A percentile compares a stretch with the other conserved stretches of the same genome.
Conservation (phyloP, 176 grass and related monocot genomes). For the Hordeum marinum region DNA sequence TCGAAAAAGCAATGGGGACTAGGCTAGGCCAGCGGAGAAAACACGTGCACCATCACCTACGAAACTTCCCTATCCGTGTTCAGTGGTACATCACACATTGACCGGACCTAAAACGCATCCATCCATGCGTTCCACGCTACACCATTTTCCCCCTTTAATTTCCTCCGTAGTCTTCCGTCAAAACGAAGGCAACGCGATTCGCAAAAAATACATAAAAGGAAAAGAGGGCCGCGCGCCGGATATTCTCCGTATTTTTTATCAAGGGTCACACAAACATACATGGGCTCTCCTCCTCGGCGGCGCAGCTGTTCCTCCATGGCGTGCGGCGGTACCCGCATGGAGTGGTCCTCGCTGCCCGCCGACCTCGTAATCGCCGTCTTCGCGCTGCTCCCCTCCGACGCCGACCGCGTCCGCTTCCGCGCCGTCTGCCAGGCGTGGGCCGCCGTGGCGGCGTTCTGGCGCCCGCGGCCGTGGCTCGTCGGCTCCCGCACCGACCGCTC, state of each 20-base stretch:
- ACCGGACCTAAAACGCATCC: neutral
- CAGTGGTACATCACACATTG: neutral
- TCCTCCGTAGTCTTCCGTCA: neutral
- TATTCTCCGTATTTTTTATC: neutral
- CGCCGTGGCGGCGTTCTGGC: conserved; percentile 25
- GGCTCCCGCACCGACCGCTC: conserved; percentile 29
- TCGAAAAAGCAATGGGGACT: neutral
- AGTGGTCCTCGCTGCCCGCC: conserved; percentile 31
- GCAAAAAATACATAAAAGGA: neutral
- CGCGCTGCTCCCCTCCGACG: conserved; percentile 24
- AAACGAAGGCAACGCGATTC: neutral
- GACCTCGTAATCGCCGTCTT: conserved; percentile 32
- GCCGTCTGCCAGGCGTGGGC: conserved; percentile 33
- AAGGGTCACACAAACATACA: neutral
- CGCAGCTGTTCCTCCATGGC: neutral
- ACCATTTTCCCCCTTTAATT: neutral
- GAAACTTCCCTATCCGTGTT: neutral
- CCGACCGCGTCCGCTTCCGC: conserved; percentile 37
- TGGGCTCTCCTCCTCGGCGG: neutral
- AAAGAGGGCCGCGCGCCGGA: neutral
- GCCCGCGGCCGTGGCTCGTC: conserved; percentile 41
- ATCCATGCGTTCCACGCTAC: neutral
- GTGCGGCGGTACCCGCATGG: neutral
- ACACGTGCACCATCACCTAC: neutral
- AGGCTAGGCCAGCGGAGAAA: neutral